Base-by-base conservation (phyloP, 2,329 filamentous ascomycete species). In the Phyllosticta capitalensis region DNA sequence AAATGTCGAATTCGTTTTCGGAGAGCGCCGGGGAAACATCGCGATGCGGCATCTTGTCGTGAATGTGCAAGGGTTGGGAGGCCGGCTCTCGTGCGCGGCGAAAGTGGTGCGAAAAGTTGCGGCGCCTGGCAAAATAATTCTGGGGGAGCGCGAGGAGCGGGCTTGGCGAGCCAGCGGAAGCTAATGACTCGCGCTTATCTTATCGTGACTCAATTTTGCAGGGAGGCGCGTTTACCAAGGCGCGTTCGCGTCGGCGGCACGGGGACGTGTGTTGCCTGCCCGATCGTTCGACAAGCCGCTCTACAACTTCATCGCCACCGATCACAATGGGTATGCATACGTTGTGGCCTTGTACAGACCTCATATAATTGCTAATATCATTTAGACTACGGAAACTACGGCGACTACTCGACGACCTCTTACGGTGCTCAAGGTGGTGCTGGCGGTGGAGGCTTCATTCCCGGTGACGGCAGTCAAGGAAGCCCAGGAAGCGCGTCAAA, bases 1-100 rank as follows among this genome's bases (percentile, higher is more conserved):
- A 84, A 57, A 99, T 96, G 69, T 99, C 94, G 68, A 95, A 85
- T 70, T 96, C 94, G 65, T 86, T 88, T 75, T 97, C 92, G 55
- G 92, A 97, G 61, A 82, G 80, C 54, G 90, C 84, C 61, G 92
- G 94, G 51, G 94, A 97, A 60, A 81, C 81, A 68, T 83, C 85
- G 68, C 89, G 86, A 71, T 79, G 80, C 75, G 82, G 81, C 90
- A 95, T 95, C 14, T 26, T 59, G 33, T 55, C 24, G 57, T 38
- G 24, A 24, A 20, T 30, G 26, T 38, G 33, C 24, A n/a, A 38
- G 17, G 20, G 12, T 38, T 59, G 51, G 57, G 49, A 17, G 19
- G 52, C 57, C 57, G 57, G 57, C 57, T 59, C 12, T 28, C 52
- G 6, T 59, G 57, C 57, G 52, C 52, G 57, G 57, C 57, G 19